These are phyloP conservation scores for Monosporascus sp. DNA, from an alignment of 2,329 filamentous ascomycete species.

Conservation along the genomic window DNA sequence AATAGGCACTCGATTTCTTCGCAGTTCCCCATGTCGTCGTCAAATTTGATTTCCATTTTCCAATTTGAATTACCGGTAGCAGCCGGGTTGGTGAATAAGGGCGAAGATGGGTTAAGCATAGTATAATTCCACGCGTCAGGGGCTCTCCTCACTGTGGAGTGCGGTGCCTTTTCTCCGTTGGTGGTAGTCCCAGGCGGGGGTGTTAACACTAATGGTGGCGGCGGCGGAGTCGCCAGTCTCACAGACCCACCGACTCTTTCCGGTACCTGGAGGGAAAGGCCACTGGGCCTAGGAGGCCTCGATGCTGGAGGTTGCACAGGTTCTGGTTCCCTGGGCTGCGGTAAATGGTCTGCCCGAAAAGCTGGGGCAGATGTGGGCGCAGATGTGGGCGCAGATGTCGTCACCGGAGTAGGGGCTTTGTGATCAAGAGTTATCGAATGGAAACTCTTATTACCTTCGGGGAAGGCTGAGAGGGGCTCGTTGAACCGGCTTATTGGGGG, in stretches of 20 bases:
- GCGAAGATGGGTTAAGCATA: slow-evolving; percentile 19
- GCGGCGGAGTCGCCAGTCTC: slow-evolving; percentile 54
- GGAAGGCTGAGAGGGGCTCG: slow-evolving; percentile 67
- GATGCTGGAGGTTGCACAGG: slow-evolving; percentile 15
- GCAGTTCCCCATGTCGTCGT: slow-evolving; percentile 46
- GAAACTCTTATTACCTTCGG: slow-evolving; percentile 48
- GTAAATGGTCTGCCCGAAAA: slow-evolving; percentile 18
- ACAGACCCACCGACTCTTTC: slow-evolving; percentile 56
- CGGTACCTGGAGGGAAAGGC: slow-evolving; percentile 59
- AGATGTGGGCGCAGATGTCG: slow-evolving; percentile 19
- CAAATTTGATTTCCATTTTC: slow-evolving; percentile 20
- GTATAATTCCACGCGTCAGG: slow-evolving; percentile 11
- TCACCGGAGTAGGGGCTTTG: slow-evolving; percentile 11
- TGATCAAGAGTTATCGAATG: slow-evolving; percentile 29
- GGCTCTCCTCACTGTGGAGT: not conserved
- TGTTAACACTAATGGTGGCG: slow-evolving; percentile 46
- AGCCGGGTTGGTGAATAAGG: slow-evolving; percentile 18
- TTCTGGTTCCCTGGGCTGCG: slow-evolving; percentile 12
- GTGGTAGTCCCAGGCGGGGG: slow-evolving; percentile 34
- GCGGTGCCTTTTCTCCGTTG: slow-evolving; percentile 9
- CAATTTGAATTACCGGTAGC: slow-evolving; percentile 12
- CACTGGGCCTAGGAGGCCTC: slow-evolving; percentile 36
- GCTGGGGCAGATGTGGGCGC: slow-evolving; percentile 17
- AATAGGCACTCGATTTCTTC: slow-evolving; percentile 52
- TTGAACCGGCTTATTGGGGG: slow-evolving; percentile 63